A percentile compares a stretch with the other conserved stretches of the same genome.
Evolutionary conservation across 2,329 filamentous ascomycete species (phyloP).

Genomic region (Penicillium sp.): DNA sequence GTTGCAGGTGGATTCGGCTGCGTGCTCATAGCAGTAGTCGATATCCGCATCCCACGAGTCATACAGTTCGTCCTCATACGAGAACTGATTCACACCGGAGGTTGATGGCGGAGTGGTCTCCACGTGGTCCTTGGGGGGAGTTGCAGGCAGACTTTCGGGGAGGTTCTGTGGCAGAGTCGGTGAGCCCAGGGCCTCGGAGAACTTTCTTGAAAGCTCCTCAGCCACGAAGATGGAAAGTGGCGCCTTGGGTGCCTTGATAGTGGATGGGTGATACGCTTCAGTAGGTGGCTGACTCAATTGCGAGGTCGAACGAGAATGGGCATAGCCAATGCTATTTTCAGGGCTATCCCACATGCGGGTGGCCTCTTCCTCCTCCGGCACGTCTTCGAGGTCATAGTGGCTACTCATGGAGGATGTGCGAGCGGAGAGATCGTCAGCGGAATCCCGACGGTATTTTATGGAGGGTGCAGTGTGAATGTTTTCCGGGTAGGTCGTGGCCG

Average conservation of each 20-base stretch:
- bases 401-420: slow-evolving; percentile 44
- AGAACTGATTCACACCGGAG: slow-evolving; percentile 16
- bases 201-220: slow-evolving; percentile 38
- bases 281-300: slow-evolving; percentile 15
- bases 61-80: slow-evolving; percentile 32
- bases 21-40: slow-evolving; percentile 63
- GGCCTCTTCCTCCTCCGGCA: slow-evolving; percentile 49
- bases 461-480: slow-evolving; percentile 28
- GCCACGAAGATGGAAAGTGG: slow-evolving; percentile 34
- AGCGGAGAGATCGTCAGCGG: slow-evolving; percentile 40
- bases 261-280: slow-evolving; percentile 6
- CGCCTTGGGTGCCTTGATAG: slow-evolving; percentile 19
- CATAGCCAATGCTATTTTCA: slow-evolving; percentile 18
- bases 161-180: slow-evolving; percentile 36
- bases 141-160: slow-evolving; percentile 5
- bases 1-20: slow-evolving; percentile 61
- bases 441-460: slow-evolving; percentile 46
- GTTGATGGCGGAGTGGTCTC: slow-evolving; percentile 15
- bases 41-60: slow-evolving; percentile 63
- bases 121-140: slow-evolving; percentile 16
- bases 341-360: slow-evolving; percentile 34
- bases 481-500: slow-evolving; percentile 32
- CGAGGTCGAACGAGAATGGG: slow-evolving; percentile 20
- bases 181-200: slow-evolving; percentile 49
- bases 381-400: slow-evolving; percentile 44